These are phyloP conservation scores for Urostyla sp. DNA, from an alignment of 73 alveolate species.

Conservation along the genomic window DNA sequence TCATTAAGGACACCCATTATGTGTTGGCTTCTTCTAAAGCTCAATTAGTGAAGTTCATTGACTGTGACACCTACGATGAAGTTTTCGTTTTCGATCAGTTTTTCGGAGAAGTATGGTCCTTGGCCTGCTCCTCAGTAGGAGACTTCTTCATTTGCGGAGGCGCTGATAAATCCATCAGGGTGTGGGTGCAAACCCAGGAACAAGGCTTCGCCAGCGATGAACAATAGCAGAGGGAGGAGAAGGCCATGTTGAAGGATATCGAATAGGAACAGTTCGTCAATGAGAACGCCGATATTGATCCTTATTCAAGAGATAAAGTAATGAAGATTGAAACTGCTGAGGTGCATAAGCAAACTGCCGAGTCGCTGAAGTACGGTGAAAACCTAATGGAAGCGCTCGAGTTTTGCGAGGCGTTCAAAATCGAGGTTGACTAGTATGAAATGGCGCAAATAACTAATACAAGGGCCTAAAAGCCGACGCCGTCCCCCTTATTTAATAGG, in stretches of 20 bases:
- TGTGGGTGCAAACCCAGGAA: conserved; percentile 89
- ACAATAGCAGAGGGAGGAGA: conserved; percentile 89
- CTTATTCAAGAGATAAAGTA: conserved; percentile 78
- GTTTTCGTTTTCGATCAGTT: conserved; percentile 84
- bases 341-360: conserved; percentile 80
- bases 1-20: conserved; percentile 95
- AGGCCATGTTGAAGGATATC: conserved; percentile 86
- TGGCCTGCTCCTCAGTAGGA: conserved; percentile 91
- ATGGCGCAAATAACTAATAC: conserved; percentile 66
- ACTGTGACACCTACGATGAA: conserved; percentile 94
- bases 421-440: conserved; percentile 81
- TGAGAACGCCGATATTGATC: conserved; percentile 65
- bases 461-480: conserved; percentile 76
- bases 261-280: conserved; percentile 79
- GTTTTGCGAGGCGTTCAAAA: conserved; percentile 81
- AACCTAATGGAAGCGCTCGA: conserved; percentile 88
- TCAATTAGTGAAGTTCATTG: conserved; percentile 90
- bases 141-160: conserved; percentile 86
- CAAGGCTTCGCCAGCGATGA: conserved; percentile 89
- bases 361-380: conserved; percentile 87
- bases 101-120: conserved; percentile 85
- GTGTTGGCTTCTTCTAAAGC: conserved; percentile 93
- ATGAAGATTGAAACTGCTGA: conserved; percentile 75
- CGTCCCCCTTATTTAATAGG: conserved; percentile 69
- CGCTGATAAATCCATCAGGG: conserved; percentile 89